Conservation (phyloP, 345 rosid species). For the Eucalyptus caleyi region DNA sequence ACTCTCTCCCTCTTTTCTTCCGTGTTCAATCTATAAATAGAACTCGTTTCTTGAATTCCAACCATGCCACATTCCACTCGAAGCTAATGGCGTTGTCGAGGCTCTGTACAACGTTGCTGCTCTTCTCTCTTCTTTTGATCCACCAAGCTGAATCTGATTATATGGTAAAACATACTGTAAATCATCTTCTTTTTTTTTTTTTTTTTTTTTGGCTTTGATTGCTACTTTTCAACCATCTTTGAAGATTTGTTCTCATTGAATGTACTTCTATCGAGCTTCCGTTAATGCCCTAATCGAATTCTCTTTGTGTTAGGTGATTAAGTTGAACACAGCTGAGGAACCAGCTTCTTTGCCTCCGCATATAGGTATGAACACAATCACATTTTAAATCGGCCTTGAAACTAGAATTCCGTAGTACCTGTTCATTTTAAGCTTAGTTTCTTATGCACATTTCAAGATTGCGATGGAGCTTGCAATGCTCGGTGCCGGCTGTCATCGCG, state of each 20-base stretch:
- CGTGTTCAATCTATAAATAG: not conserved
- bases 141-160: not conserved
- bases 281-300: not conserved
- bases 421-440: not conserved
- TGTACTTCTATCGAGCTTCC: not conserved
- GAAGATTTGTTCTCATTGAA: not conserved
- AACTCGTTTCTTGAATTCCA: not conserved
- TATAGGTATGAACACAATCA: not conserved
- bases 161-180: not conserved
- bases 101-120: not conserved
- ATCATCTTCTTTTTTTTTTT: fast-evolving
- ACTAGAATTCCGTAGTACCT: not conserved
- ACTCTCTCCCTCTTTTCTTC: not conserved
- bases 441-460: not conserved
- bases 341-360: not conserved
- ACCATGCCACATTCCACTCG: not conserved
- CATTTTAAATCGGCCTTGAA: not conserved
- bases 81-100: not conserved
- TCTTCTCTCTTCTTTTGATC: not conserved
- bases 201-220: not conserved
- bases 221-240: not conserved
- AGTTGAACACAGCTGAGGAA: not conserved
- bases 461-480: not conserved
- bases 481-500: constrained; percentile 20
- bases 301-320: not conserved